Evolutionary conservation across 2,329 filamentous ascomycete species (phyloP).

Genomic region (Bisporella sp.): DNA sequence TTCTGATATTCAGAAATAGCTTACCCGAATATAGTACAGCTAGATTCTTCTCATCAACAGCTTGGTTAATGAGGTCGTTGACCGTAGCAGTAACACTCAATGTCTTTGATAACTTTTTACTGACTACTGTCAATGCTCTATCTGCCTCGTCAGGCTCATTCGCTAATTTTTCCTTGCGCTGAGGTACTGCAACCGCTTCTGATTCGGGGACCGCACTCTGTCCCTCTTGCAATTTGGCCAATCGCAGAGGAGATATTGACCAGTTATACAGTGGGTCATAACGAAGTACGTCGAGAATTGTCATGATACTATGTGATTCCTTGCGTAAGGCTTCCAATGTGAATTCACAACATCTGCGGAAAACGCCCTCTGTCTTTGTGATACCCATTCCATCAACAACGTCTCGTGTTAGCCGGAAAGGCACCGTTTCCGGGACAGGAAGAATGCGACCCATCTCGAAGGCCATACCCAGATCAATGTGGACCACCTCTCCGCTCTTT

Average conservation of each 20-base stretch:
- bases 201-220: slow-evolving; percentile 36
- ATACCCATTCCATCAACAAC: slow-evolving; percentile 97
- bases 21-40: slow-evolving; percentile 73
- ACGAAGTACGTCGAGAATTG: slow-evolving; percentile 92
- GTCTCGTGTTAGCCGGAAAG: slow-evolving; percentile 89
- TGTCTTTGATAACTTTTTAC: slow-evolving; percentile 92
- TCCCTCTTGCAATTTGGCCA: slow-evolving; percentile 58
- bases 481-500: slow-evolving; percentile 85
- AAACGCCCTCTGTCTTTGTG: slow-evolving; percentile 90
- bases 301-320: slow-evolving; percentile 97
- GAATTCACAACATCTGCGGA: slow-evolving; percentile 96
- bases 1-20: neutral
- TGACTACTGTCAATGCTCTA: slow-evolving; percentile 82
- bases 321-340: slow-evolving; percentile 91
- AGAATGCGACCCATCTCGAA: slow-evolving; percentile 96
- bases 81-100: slow-evolving; percentile 92
- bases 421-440: slow-evolving; percentile 90
- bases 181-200: slow-evolving; percentile 22
- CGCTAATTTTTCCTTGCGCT: slow-evolving; percentile 32
- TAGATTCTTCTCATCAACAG: slow-evolving; percentile 85
- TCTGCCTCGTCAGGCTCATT: slow-evolving; percentile 75
- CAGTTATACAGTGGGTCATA: slow-evolving; percentile 96
- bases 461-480: slow-evolving; percentile 94
- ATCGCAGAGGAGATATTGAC: slow-evolving; percentile 70
- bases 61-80: slow-evolving; percentile 94